Conservation (phyloP, 1,284 basidiomycete species). For the Grifola frondosa region DNA sequence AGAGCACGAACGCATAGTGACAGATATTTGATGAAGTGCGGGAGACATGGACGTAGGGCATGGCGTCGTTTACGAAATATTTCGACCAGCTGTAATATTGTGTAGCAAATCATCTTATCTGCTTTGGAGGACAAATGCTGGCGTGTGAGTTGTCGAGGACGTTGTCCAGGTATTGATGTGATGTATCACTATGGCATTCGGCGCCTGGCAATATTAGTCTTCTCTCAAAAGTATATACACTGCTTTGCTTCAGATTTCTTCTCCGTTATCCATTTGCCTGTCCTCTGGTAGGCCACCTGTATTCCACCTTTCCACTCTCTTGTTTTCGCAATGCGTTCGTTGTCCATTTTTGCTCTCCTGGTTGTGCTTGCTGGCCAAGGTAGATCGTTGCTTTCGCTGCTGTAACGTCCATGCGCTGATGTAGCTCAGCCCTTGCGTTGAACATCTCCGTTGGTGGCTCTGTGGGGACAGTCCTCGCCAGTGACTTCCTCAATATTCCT, state of each 20-base stretch:
- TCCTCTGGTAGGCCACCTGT: slow-evolving; percentile 19
- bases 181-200: slow-evolving; percentile 18
- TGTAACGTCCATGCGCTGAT: background rate
- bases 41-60: too few relatives aligned
- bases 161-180: slow-evolving; percentile 7
- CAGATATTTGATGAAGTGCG: too few relatives aligned
- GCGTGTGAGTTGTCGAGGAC: slow-evolving; percentile 1
- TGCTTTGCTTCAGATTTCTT: background rate
- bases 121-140: background rate
- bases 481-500: slow-evolving; percentile 46
- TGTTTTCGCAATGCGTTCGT: slow-evolving; percentile 5
- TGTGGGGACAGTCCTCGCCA: slow-evolving; percentile 38
- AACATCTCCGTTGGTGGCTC: slow-evolving; percentile 45
- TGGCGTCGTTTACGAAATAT: too few relatives aligned
- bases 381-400: slow-evolving; percentile 6
- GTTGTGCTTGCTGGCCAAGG: slow-evolving; percentile 24
- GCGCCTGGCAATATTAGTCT: slow-evolving; percentile 3
- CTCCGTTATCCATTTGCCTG: slow-evolving; percentile 4
- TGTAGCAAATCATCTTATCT: slow-evolving; percentile 5
- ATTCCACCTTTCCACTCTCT: slow-evolving; percentile 4
- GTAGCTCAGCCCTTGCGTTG: slow-evolving; percentile 53
- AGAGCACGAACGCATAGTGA: slow-evolving; percentile 25
- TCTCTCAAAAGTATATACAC: too few relatives aligned
- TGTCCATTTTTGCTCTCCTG: slow-evolving; percentile 17
- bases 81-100: too few relatives aligned